Conservation (phyloP, 163 green algal genomes). For the Prototheca stagnorum region DNA sequence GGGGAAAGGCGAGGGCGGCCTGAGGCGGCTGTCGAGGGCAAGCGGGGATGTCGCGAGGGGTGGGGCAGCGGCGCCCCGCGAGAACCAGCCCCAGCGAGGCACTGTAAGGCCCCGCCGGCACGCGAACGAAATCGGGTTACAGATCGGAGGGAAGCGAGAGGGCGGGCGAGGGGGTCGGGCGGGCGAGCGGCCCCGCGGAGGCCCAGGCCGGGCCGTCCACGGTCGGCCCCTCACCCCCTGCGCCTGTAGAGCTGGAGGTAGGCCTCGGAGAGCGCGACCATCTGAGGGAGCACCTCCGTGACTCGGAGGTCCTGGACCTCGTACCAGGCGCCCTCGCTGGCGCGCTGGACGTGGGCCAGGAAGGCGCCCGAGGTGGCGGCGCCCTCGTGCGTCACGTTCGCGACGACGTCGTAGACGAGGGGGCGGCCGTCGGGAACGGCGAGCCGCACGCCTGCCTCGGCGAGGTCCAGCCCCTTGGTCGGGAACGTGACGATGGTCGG, state of each 20-base stretch:
- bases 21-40: too few species aligned
- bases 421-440: neutral
- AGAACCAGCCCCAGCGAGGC: too few species aligned
- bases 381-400: constrained; percentile 86
- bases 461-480: constrained; percentile 73
- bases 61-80: too few species aligned
- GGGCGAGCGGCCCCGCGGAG: too few species aligned
- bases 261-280: constrained; percentile 85
- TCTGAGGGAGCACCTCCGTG: constrained; percentile 84
- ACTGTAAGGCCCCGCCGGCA: too few species aligned
- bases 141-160: too few species aligned
- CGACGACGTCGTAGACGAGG: constrained; percentile 70
- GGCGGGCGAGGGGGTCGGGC: too few species aligned
- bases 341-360: constrained; percentile 63
- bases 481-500: constrained; percentile 98
- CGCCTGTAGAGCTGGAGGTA: constrained; percentile 91
- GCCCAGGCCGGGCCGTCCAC: neutral
- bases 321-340: constrained; percentile 66
- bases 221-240: neutral
- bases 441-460: neutral
- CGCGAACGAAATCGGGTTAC: too few species aligned
- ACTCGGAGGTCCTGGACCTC: constrained; percentile 81
- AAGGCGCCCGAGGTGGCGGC: constrained; percentile 52
- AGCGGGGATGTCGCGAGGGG: too few species aligned
- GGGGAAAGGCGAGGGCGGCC: too few species aligned